phyloP scores from a whole-genome alignment of 768 basidiomycete species.

The Dioszegia aurantiaca region DNA sequence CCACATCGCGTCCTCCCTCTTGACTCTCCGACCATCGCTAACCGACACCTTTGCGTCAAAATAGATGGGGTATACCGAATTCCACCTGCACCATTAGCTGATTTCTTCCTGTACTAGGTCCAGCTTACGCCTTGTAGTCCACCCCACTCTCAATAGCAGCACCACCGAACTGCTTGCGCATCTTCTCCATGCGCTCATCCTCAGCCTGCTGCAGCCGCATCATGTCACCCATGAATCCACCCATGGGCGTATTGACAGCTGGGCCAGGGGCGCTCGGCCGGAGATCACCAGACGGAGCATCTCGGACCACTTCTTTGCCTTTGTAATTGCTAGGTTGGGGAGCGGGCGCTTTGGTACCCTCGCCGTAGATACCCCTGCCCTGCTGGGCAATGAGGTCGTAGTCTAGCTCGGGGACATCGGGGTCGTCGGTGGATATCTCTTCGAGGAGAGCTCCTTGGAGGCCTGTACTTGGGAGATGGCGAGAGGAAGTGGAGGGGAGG shows the following conservation, averaged over 20 bases:
- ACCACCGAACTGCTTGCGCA: constrained; percentile 45
- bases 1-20: constrained; percentile 76
- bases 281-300: constrained; percentile 18
- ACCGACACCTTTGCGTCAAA: constrained; percentile 91
- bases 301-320: constrained; percentile 35
- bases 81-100: constrained; percentile 64
- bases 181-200: constrained; percentile 41
- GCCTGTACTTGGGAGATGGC: constrained; percentile 63
- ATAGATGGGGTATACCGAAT: constrained; percentile 93
- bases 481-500: constrained; percentile 58
- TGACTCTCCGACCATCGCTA: constrained; percentile 76
- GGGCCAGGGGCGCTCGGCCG: constrained; percentile 10
- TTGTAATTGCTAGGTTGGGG: constrained; percentile 20
- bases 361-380: constrained; percentile 40
- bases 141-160: constrained; percentile 37
- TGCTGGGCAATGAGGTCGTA: constrained; percentile 38
- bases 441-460: constrained; percentile 72
- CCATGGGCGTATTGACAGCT: constrained; percentile 45
- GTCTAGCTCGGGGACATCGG: constrained; percentile 52
- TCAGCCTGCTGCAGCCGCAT: constrained; percentile 50
- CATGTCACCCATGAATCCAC: constrained; percentile 53
- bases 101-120: background rate
- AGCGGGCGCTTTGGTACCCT: constrained; percentile 25
- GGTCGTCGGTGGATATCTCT: constrained; percentile 65
- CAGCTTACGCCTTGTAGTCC: constrained; percentile 44